Evolutionary conservation across 2,329 filamentous ascomycete species (phyloP), one percentile per base, ranked within the genome.

Genomic region (Diaporthe australafricana): DNA sequence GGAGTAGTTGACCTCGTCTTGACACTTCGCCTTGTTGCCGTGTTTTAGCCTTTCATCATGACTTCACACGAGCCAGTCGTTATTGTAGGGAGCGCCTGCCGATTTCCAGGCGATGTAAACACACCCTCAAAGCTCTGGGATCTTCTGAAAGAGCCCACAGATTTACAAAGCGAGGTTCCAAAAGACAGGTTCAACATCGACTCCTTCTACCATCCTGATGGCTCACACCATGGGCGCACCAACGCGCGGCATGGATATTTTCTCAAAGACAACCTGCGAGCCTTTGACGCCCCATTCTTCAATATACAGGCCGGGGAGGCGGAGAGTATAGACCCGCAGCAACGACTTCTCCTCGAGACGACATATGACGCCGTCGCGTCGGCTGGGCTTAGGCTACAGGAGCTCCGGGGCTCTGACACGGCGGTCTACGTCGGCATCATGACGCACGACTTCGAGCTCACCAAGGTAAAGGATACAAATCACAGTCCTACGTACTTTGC

Each of bases 31-130:
- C n/a, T n/a, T n/a, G n/a, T n/a, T n/a, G n/a, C n/a, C n/a, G n/a
- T n/a, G n/a, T n/a, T n/a, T n/a, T n/a, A n/a, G n/a, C n/a, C n/a
- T n/a, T n/a, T n/a, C n/a, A n/a, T n/a, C n/a, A n/a, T n/a, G n/a
- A n/a, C n/a, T n/a, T n/a, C n/a, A n/a, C n/a, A n/a, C n/a, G 80
- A 83, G 68, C 81, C 83, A 32, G 84, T 85, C 70, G 83, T 82
- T 20, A 79, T 85, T 27, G 76, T 85, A 57, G 83, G 83, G 67
- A 80, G 35, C 20, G 81, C 77, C 12, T 84, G 82, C 74, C 79
- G 82, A 8, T 82, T 84, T 35, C 80, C 82, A 5, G 82, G 82
- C 6, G 76, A 75, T 48, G 76, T 79, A 1, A 77, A 72, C 12
- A 78, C 78, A 6, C 79, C 81, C 3, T 80, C 80, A 1, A 77